Percentiles rank a stretch among this genome's conserved stretches.
These are phyloP conservation scores for Solanum megistacrolobum DNA, from an alignment of 257 asterid genomes.

Conservation along the genomic window DNA sequence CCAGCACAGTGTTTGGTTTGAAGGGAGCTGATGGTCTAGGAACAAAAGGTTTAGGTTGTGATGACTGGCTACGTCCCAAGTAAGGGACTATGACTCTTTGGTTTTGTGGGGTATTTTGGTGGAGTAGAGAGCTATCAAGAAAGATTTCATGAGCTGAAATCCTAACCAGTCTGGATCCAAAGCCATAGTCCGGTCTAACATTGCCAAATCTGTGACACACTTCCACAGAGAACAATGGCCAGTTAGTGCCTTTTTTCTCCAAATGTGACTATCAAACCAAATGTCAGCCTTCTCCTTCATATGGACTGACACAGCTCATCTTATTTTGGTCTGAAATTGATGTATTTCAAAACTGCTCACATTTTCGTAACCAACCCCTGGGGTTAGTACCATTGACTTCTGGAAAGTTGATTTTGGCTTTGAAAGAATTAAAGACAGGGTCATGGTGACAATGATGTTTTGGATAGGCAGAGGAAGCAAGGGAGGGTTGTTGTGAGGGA, in stretches of 20 bases:
- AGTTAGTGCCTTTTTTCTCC: background rate
- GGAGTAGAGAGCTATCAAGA: too few species aligned
- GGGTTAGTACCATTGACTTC: background rate
- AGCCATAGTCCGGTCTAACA: background rate
- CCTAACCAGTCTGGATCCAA: too few species aligned
- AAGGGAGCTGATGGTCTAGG: background rate
- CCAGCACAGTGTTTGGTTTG: background rate
- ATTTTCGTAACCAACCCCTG: background rate
- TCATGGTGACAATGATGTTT: background rate
- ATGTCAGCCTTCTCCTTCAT: background rate
- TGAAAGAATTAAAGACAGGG: background rate
- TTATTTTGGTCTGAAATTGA: background rate
- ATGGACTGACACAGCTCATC: background rate
- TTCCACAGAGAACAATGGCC: background rate
- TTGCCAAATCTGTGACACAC: background rate
- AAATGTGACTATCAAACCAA: background rate
- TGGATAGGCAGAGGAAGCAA: background rate
- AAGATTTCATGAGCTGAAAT: too few species aligned
- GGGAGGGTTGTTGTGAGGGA: background rate
- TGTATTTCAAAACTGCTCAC: background rate
- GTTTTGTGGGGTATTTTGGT: background rate
- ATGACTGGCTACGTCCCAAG: background rate
- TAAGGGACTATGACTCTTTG: background rate
- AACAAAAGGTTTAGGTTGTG: background rate
- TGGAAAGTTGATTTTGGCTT: background rate